Base-by-base conservation (phyloP, 2,329 filamentous ascomycete genomes). In the Hypoxylon sp. region DNA sequence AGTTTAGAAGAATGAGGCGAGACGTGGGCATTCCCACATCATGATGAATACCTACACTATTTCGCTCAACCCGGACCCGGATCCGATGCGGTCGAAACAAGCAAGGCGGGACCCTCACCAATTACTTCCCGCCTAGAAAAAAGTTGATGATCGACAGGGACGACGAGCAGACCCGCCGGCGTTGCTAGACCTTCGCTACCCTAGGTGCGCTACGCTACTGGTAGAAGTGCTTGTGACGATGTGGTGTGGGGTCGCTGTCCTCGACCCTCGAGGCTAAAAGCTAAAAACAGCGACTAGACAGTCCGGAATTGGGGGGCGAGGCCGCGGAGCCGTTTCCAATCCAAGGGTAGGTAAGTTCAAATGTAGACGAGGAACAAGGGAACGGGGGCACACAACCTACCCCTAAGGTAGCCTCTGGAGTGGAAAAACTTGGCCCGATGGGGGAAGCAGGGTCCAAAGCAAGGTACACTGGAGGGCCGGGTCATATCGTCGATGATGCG, bases 61-160 rank as follows among this genome's bases (percentile, higher is more conserved):
- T 36, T 38, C 30, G 7, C 20, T 51, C 49, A 40, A 20, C 36
- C 36, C 16, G 36, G 16, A n/a, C n/a, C 14, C 36, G 36, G 36
- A 38, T 7, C 36, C 36, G 36, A 40, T 18, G 16, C 36, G 36
- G 36, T 11, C 16, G 16, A 20, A 40, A 40, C 36, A 40, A 4
- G 12, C 30, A 33, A 33, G 30, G 8, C 3, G 28, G 1, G 4
- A 33, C 30, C 30, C 30, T 12, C 4, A 11, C 30, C 30, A 14
- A 33, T 4, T 20, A 28, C 20, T 40, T 50, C 48, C 20, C 50
- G 57, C 53, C 49, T 57, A 62, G 65, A 61, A 20, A 12, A 46
- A 53, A 26, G 49, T 28, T 54, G 42, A 58, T 46, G 65, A 68
- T 68, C 65, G 65, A 63, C 65, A 68, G 65, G 62, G 30, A 68